Conservation (phyloP, 2,329 filamentous ascomycete species). For the Diplodia mutila region DNA sequence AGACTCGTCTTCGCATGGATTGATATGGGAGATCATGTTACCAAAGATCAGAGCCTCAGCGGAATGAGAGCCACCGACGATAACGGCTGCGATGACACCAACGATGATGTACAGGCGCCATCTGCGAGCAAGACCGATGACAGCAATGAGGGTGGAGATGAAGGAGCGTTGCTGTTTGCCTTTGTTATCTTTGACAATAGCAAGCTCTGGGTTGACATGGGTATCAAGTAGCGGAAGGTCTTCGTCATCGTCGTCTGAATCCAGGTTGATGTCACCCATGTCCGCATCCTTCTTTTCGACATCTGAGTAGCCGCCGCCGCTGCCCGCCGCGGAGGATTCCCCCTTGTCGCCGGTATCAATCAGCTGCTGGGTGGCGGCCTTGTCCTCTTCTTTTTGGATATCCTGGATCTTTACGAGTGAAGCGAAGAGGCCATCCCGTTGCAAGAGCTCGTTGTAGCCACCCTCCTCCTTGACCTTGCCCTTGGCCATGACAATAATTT, state of each 20-base stretch:
- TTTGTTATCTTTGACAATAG: not conserved
- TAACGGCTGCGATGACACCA: slow-evolving; percentile 6
- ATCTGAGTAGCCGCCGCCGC: not conserved
- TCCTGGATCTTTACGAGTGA: slow-evolving; percentile 28
- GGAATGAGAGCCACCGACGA: not conserved
- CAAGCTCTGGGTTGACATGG: not conserved
- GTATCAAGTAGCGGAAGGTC: slow-evolving; percentile 14
- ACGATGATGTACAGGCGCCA: slow-evolving; percentile 4
- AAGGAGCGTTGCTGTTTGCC: slow-evolving; percentile 7
- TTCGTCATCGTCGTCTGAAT: slow-evolving; percentile 4
- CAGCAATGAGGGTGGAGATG: not conserved
- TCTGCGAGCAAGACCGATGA: not conserved
- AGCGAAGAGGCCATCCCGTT: slow-evolving; percentile 46
- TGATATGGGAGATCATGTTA: slow-evolving; percentile 11
- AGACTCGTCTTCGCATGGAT: slow-evolving; percentile 2
- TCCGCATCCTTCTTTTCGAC: slow-evolving; percentile 1
- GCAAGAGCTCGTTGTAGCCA: slow-evolving; percentile 46
- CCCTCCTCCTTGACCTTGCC: slow-evolving; percentile 45
- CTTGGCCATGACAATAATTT: slow-evolving; percentile 47
- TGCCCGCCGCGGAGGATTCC: not conserved
- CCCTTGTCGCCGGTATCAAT: slow-evolving; percentile 1
- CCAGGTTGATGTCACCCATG: slow-evolving; percentile 1
- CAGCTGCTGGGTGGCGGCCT: not conserved
- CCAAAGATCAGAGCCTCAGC: slow-evolving; percentile 18
- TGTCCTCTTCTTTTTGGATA: slow-evolving; percentile 14